Evolutionary conservation across 768 basidiomycete genomes (phyloP).

Genomic region (Tylopilus plumbeoviolaceoides): DNA sequence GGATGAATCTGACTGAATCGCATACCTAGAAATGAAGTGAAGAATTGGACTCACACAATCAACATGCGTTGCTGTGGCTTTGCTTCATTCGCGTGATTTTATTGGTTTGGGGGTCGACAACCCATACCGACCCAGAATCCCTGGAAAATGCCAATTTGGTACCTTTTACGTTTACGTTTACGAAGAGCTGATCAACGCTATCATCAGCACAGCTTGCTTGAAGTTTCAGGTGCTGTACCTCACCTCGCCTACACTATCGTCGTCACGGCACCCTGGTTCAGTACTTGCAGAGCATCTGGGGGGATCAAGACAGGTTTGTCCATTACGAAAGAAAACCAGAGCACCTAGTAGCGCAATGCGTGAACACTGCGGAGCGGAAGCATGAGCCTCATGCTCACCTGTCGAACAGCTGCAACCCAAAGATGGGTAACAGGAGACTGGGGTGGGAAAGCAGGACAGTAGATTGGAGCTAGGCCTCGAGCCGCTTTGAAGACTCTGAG

Average conservation of each 20-base stretch:
- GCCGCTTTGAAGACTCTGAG: constrained; percentile 62
- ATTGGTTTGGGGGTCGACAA: constrained; percentile 53
- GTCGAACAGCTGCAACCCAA: constrained; percentile 65
- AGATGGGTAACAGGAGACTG: constrained; percentile 42
- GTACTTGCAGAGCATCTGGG: constrained; percentile 42
- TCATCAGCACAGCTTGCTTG: constrained; percentile 26
- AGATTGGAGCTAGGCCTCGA: constrained; percentile 56
- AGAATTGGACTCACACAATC: neutral
- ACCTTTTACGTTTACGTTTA: constrained; percentile 52
- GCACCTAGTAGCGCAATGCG: constrained; percentile 10
- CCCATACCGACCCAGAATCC: constrained; percentile 66
- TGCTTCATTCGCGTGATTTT: constrained; percentile 53
- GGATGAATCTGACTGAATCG: constrained; percentile 65
- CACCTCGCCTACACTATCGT: constrained; percentile 70
- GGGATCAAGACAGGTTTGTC: constrained; percentile 50
- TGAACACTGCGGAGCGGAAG: neutral
- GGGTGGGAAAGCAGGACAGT: constrained; percentile 52
- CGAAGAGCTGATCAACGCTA: constrained; percentile 53
- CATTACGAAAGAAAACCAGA: constrained; percentile 43
- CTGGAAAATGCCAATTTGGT: constrained; percentile 60
- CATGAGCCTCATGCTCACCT: constrained; percentile 34
- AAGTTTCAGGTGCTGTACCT: neutral
- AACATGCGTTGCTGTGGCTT: constrained; percentile 54
- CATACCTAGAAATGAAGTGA: constrained; percentile 50
- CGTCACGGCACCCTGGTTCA: constrained; percentile 49